Conservation (phyloP, 352 stramenopile genomes). For the Globisporangium middletonii region DNA sequence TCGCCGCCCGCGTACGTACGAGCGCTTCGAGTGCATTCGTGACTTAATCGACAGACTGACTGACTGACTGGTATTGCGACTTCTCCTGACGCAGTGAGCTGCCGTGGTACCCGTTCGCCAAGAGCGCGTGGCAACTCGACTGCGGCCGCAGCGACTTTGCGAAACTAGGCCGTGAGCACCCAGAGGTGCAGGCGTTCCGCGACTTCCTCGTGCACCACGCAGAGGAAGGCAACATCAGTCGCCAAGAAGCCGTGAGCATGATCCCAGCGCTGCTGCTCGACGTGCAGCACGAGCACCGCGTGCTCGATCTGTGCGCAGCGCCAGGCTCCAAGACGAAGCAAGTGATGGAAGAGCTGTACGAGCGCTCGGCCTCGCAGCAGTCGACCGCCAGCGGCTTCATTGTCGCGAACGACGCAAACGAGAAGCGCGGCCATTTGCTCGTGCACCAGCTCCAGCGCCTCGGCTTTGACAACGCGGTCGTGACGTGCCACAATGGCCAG, state of each 20-base stretch:
- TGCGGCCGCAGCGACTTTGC: constrained; percentile 59
- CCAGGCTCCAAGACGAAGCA: constrained; percentile 98
- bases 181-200: constrained; percentile 83
- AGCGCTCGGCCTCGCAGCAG: background rate
- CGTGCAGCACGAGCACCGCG: constrained; percentile 78
- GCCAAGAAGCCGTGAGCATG: constrained; percentile 98
- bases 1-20: constrained; percentile 24
- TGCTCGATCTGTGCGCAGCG: constrained; percentile 85
- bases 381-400: constrained; percentile 60
- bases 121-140: constrained; percentile 70
- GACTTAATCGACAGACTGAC: background rate
- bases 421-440: constrained; percentile 96
- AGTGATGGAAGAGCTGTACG: constrained; percentile 84
- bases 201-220: constrained; percentile 91
- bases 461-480: constrained; percentile 70
- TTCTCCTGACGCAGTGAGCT: constrained; percentile 26
- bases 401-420: constrained; percentile 94
- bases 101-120: constrained; percentile 47
- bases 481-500: constrained; percentile 92
- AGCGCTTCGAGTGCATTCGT: background rate
- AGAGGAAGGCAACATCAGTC: constrained; percentile 87
- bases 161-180: constrained; percentile 51
- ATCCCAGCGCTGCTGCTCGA: constrained; percentile 95
- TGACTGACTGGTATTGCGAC: background rate
- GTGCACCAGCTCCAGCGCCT: constrained; percentile 89